Base-by-base conservation (phyloP, 495 filamentous ascomycete species). In the Hypoxylon trugodes region DNA sequence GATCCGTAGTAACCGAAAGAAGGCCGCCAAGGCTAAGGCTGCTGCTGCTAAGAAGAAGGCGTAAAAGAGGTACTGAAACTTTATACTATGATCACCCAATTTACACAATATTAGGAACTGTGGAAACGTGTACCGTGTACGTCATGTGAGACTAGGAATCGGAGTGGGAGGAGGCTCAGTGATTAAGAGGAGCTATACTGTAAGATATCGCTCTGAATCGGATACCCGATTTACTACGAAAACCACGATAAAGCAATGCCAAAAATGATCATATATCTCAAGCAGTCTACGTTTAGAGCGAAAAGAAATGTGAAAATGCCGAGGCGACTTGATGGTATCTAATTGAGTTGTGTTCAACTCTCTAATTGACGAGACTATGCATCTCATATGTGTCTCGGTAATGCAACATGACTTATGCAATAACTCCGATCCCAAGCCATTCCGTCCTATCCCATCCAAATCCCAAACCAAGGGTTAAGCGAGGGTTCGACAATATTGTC, bases 1-100 rank as follows among this genome's bases (percentile, higher is more conserved):
- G 95, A 97, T 99, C 79, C 87, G 92, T 74, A 97, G 93, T 82
- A 97, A 96, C 83, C 82, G 90, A 74, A 97, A 97, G 87, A 96
- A 96, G 84, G 91, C 92, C 1, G 89, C 91, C 50, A 97, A 97
- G 84, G 91, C 91, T 47, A 90, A 90, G 78, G 87, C 87, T 33
- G 83, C 82, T 37, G 88, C 87, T 24, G 82, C 85, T 42, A 91
- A 92, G 84, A 86, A 87, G 77, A 90, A 83, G 78, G 79, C 79
- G 35, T 81, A 68, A n/a, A n/a, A n/a, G 61, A 33, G 6, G 8
- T 16, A 32, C 26, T 21, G 7, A 21, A 6, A 4, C 5, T 47
- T n/a, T 2, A n/a, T n/a, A n/a, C n/a, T n/a, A n/a, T n/a, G n/a
- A n/a, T n/a, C n/a, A n/a, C n/a, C n/a, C n/a, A n/a, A n/a, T n/a